Conservation (phyloP, 345 rosid genomes). For the Adansonia digitata region DNA sequence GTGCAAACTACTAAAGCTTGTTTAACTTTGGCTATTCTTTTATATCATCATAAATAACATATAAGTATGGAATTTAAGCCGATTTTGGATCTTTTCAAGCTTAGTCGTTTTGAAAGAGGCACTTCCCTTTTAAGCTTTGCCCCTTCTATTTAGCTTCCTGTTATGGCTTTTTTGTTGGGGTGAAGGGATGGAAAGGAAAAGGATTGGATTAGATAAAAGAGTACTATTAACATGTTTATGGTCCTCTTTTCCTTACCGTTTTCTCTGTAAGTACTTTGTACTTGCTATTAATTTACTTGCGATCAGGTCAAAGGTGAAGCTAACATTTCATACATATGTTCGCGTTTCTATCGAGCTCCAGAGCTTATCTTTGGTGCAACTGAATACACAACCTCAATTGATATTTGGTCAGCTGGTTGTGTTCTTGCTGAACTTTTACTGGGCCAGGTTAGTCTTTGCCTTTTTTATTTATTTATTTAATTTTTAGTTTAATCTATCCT, state of each 20-base stretch:
- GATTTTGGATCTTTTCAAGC: neutral
- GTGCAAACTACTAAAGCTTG: neutral
- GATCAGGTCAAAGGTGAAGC: slow-evolving; percentile 69
- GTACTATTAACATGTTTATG: neutral
- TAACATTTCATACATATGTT: slow-evolving; percentile 61
- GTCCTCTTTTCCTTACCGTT: neutral
- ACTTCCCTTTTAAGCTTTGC: neutral
- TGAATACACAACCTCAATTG: slow-evolving; percentile 64
- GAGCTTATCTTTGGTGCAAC: slow-evolving; percentile 72
- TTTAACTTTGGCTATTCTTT: neutral
- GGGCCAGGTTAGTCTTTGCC: slow-evolving; percentile 48
- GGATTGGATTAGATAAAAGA: neutral
- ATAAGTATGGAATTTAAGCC: neutral
- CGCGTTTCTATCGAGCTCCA: slow-evolving; percentile 68
- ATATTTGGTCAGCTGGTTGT: slow-evolving; percentile 77
- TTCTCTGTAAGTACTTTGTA: neutral
- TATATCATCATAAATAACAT: neutral
- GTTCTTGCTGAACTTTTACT: slow-evolving; percentile 70
- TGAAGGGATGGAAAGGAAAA: neutral
- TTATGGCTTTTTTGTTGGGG: neutral
- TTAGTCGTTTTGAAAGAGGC: neutral
- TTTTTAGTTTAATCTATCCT: neutral
- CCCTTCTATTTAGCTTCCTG: neutral
- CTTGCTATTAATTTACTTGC: slow-evolving; percentile 3
- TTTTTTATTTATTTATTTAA: neutral